phyloP scores from a whole-genome alignment of 2,329 filamentous ascomycete genomes.

The Neoarthrinium moseri region DNA sequence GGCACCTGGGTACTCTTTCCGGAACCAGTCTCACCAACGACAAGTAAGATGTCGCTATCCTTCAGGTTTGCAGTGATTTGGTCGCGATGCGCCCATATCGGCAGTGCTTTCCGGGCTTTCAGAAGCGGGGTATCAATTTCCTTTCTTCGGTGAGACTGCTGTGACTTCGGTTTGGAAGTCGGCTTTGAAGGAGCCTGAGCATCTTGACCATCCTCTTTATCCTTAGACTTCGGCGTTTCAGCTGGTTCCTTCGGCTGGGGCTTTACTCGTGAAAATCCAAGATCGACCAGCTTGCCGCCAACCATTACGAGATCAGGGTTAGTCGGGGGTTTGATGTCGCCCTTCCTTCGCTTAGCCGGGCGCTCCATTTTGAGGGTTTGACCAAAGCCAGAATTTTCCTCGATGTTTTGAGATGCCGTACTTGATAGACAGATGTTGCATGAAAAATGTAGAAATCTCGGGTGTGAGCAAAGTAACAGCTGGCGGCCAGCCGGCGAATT shows the following conservation, averaged over 20 bases:
- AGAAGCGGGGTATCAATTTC: conserved; percentile 19
- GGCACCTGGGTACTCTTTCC: conserved; percentile 97
- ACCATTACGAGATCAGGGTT: conserved; percentile 6
- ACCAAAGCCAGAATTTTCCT: too few species aligned
- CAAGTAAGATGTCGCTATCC: conserved; percentile 70
- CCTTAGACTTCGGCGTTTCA: not conserved
- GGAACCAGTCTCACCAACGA: conserved; percentile 92
- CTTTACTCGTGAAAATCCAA: conserved; percentile 10
- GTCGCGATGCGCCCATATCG: conserved; percentile 74
- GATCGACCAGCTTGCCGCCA: conserved; percentile 9
- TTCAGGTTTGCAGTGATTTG: conserved; percentile 67
- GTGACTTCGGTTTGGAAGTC: not conserved
- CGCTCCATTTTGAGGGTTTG: too few species aligned
- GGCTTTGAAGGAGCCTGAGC: not conserved
- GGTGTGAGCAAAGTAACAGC: too few species aligned
- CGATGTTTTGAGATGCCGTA: too few species aligned
- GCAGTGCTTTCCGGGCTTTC: conserved; percentile 63
- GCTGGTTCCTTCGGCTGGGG: not conserved
- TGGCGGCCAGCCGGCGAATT: too few species aligned
- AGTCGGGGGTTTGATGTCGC: conserved; percentile 1
- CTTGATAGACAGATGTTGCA: too few species aligned
- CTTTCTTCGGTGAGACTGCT: not conserved
- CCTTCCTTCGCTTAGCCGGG: conserved; percentile 10
- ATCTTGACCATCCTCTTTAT: not conserved
- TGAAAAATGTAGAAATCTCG: too few species aligned